Evolutionary conservation across 75 land plant genomes (phyloP).

Genomic region (Pinus taeda): DNA sequence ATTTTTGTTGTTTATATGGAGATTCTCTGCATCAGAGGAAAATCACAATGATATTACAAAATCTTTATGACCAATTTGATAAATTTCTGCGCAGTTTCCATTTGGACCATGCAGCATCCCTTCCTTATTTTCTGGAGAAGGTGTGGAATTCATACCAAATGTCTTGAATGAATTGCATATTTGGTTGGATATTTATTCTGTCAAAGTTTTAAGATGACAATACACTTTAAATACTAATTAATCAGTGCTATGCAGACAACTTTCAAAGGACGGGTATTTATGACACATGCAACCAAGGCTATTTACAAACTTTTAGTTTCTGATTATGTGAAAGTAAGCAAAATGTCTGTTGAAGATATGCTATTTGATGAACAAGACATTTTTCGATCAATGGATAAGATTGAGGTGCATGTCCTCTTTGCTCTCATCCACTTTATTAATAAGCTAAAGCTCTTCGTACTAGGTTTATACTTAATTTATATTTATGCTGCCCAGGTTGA

Average conservation of each 20-base stretch:
- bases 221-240: background rate
- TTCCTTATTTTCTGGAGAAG: constrained; percentile 98
- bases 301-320: constrained; percentile 86
- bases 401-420: constrained; percentile 63
- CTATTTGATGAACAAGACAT: constrained; percentile 94
- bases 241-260: constrained; percentile 63
- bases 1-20: no score
- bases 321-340: constrained; percentile 97
- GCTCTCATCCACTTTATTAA: background rate
- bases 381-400: constrained; percentile 93
- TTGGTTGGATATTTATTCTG: background rate
- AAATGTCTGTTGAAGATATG: constrained; percentile 98
- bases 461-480: background rate
- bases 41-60: background rate
- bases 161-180: background rate
- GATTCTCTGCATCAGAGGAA: background rate
- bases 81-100: constrained; percentile 74
- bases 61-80: background rate
- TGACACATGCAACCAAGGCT: constrained; percentile 99
- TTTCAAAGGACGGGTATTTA: constrained; percentile 90
- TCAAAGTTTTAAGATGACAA: background rate
- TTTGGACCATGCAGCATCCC: constrained; percentile 97
- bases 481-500: no score
- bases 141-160: constrained; percentile 23
- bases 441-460: background rate